phyloP scores from a whole-genome alignment of 2,329 filamentous ascomycete genomes.

The Stagonosporopsis chrysanthemi region DNA sequence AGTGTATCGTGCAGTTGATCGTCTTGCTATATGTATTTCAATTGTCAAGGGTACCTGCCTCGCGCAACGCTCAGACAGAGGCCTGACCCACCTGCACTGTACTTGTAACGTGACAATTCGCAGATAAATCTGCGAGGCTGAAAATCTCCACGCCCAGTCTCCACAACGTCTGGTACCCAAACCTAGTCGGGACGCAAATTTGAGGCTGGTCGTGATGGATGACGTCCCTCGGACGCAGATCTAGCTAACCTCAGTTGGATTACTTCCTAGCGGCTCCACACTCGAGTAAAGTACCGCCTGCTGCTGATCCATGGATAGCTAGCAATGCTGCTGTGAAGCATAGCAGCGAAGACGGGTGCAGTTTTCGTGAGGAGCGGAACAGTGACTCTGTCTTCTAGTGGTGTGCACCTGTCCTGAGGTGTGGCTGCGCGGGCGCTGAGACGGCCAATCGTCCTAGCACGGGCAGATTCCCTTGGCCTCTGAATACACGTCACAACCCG shows the following conservation, averaged over 20 bases:
- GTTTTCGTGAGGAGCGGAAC: neutral
- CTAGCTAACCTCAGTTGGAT: constrained; percentile 16
- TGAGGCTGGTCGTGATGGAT: constrained; percentile 17
- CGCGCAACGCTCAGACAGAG: constrained; percentile 8
- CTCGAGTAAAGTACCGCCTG: constrained; percentile 4
- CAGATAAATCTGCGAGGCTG: neutral
- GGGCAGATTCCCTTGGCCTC: constrained; percentile 14
- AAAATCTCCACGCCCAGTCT: neutral
- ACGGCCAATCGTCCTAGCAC: constrained; percentile 16
- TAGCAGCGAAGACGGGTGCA: constrained; percentile 2
- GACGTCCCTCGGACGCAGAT: constrained; percentile 16
- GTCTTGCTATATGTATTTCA: neutral
- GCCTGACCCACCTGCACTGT: constrained; percentile 1
- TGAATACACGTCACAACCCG: constrained; percentile 13
- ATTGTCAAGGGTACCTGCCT: constrained; percentile 7
- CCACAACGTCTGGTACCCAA: neutral
- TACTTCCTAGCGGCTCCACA: constrained; percentile 14
- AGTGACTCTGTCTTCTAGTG: neutral
- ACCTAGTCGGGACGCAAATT: constrained; percentile 4
- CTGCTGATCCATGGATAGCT: neutral
- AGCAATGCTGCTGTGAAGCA: neutral
- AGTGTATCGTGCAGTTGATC: neutral
- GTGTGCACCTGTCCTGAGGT: neutral
- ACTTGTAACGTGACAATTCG: neutral
- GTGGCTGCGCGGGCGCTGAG: constrained; percentile 6